These are phyloP conservation scores for Wallacemonas rigidus DNA, from an alignment of 208 protist species.

Conservation along the genomic window DNA sequence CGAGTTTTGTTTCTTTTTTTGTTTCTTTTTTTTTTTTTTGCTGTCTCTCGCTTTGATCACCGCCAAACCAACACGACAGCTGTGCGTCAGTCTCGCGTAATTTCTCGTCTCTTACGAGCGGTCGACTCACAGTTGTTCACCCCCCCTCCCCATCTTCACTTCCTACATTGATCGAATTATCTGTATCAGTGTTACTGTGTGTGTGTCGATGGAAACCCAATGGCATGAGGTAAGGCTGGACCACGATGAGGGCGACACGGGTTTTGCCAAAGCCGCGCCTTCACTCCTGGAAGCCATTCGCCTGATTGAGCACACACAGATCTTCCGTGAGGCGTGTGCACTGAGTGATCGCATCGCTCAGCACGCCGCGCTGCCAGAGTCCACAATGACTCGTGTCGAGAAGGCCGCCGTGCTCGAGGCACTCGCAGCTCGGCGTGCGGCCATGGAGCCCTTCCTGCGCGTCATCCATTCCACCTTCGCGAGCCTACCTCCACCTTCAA, in stretches of 20 bases:
- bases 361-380: background rate
- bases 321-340: slow-evolving; percentile 29
- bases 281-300: slow-evolving; percentile 59
- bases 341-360: slow-evolving; percentile 27
- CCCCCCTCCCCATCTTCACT: background rate
- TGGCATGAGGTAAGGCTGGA: slow-evolving; percentile 73
- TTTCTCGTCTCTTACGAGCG: no score
- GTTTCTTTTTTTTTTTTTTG: slow-evolving; percentile 10
- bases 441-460: background rate
- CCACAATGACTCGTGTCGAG: background rate
- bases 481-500: background rate
- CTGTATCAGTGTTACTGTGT: background rate
- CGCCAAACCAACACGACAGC: no score
- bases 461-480: background rate
- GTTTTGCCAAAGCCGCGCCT: slow-evolving; percentile 57
- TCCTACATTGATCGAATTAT: background rate
- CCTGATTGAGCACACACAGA: slow-evolving; percentile 38
- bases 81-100: no score
- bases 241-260: slow-evolving; percentile 63
- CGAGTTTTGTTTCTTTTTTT: slow-evolving; percentile 5
- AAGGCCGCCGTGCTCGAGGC: background rate
- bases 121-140: no score
- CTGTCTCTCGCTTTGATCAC: background rate
- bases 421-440: background rate
- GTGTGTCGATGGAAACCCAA: slow-evolving; percentile 24